phyloP scores from a whole-genome alignment of 2,329 filamentous ascomycete species.

The Colletotrichum abscissum region DNA sequence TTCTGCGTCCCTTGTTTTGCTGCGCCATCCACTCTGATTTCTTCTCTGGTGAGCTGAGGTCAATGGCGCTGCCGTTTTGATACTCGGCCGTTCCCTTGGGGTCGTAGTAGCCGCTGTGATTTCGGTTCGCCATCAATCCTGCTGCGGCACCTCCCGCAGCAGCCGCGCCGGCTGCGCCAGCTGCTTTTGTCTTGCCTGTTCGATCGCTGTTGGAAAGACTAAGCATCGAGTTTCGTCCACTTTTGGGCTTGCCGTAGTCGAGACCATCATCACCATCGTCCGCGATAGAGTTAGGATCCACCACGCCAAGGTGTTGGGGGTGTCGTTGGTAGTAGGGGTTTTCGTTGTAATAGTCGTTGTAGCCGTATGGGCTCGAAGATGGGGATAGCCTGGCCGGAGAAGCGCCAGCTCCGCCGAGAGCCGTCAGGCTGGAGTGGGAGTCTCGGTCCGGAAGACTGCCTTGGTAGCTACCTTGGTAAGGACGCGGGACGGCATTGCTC shows the following conservation, averaged over 20 bases:
- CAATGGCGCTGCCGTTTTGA: constrained; percentile 22
- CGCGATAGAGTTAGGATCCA: constrained; percentile 83
- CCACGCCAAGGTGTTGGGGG: constrained; percentile 65
- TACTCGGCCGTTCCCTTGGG: constrained; percentile 56
- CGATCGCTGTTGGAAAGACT: constrained; percentile 61
- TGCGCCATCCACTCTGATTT: constrained; percentile 70
- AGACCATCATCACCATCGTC: constrained; percentile 92
- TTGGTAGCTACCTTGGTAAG: constrained; percentile 18
- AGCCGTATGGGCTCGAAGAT: constrained; percentile 61
- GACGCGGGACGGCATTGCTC: constrained; percentile 18
- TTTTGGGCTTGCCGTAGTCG: constrained; percentile 56
- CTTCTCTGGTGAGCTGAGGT: constrained; percentile 65
- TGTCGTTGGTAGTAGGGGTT: constrained; percentile 72
- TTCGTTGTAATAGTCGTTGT: constrained; percentile 64
- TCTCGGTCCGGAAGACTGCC: constrained; percentile 46
- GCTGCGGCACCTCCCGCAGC: constrained; percentile 60
- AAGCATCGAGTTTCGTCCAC: constrained; percentile 68
- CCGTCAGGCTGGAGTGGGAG: constrained; percentile 56
- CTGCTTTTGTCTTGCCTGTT: constrained; percentile 37
- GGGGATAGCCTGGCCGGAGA: constrained; percentile 52
- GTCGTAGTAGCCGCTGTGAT: constrained; percentile 63
- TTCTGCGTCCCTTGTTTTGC: constrained; percentile 71
- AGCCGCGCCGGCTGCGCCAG: constrained; percentile 52
- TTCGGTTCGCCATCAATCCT: constrained; percentile 46
- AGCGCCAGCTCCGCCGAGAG: constrained; percentile 47